A percentile compares a stretch with the other conserved stretches of the same genome.
These are phyloP conservation scores for Lactifluus piperatus DNA, from an alignment of 768 basidiomycete species.

Conservation along the genomic window DNA sequence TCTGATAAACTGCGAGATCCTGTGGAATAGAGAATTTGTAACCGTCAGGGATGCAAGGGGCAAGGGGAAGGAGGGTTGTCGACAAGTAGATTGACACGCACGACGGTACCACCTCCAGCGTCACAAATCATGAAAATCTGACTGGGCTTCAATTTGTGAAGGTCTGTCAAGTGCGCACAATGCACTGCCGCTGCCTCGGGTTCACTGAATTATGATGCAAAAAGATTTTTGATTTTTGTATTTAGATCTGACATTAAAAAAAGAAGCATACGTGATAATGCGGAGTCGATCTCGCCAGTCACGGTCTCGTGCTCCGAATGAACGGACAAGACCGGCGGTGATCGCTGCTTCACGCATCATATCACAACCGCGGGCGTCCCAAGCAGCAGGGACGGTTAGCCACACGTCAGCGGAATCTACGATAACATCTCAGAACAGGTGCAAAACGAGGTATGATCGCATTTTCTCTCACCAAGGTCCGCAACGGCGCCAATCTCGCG, in stretches of 20 bases:
- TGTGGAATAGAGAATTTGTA: constrained; percentile 19
- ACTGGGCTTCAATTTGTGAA: constrained; percentile 69
- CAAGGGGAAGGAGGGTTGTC: background rate
- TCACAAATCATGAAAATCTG: constrained; percentile 92
- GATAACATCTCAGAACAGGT: background rate
- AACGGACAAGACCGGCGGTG: constrained; percentile 68
- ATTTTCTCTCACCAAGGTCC: constrained; percentile 55
- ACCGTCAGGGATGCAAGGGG: background rate
- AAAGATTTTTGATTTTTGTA: background rate
- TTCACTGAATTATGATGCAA: constrained; percentile 32
- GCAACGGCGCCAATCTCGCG: constrained; percentile 80
- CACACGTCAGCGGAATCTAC: constrained; percentile 77
- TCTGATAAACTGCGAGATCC: constrained; percentile 44
- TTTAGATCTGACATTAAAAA: constrained; percentile 1
- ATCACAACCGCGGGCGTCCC: constrained; percentile 80
- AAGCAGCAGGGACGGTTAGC: constrained; percentile 84
- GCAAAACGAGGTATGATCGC: background rate
- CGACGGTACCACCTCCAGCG: constrained; percentile 37
- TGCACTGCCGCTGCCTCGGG: constrained; percentile 89
- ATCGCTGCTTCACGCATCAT: constrained; percentile 85
- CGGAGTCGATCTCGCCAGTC: constrained; percentile 73
- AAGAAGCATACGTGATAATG: constrained; percentile 59
- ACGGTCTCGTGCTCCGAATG: constrained; percentile 56
- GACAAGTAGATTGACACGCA: constrained; percentile 3
- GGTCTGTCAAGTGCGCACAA: constrained; percentile 70